Evolutionary conservation across 441 rosid species (phyloP).

Genomic region (Gossypium schwendimanii): DNA sequence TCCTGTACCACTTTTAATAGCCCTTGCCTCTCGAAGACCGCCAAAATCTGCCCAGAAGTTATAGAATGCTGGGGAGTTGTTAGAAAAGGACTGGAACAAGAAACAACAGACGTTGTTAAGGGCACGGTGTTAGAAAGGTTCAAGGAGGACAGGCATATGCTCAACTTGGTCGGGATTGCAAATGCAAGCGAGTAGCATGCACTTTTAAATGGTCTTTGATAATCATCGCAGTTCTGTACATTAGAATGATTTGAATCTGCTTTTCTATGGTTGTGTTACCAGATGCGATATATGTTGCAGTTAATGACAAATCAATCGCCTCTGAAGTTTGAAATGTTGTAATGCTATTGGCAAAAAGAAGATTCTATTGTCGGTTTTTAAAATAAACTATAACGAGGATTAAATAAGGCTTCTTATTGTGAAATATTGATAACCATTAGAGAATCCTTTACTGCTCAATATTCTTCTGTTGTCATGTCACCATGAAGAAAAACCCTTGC

Average conservation of each 20-base stretch:
- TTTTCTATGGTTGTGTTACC: not conserved
- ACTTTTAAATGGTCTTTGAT: not conserved
- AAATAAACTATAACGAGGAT: not conserved
- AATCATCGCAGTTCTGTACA: not conserved
- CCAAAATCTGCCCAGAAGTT: constrained; percentile 50
- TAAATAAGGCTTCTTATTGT: not conserved
- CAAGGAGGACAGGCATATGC: constrained; percentile 82
- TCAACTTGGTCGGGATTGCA: constrained; percentile 78
- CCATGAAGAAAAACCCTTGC: not conserved
- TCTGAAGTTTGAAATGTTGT: constrained; percentile 1
- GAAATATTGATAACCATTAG: not conserved
- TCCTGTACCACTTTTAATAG: constrained; percentile 67
- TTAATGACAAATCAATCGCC: not conserved
- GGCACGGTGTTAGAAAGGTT: constrained; percentile 64
- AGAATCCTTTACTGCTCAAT: not conserved
- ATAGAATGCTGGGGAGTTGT: constrained; percentile 88
- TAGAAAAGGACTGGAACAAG: constrained; percentile 29
- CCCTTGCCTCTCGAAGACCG: constrained; percentile 58
- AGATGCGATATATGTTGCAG: not conserved
- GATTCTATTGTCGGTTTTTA: not conserved
- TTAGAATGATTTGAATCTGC: constrained; percentile 3
- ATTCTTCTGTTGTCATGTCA: not conserved
- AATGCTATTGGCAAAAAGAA: not conserved
- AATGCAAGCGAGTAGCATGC: constrained; percentile 50
- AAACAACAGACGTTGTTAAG: constrained; percentile 34